Evolutionary conservation across 2,329 filamentous ascomycete species (phyloP).

Genomic region (Penicillium sclerotigenum): DNA sequence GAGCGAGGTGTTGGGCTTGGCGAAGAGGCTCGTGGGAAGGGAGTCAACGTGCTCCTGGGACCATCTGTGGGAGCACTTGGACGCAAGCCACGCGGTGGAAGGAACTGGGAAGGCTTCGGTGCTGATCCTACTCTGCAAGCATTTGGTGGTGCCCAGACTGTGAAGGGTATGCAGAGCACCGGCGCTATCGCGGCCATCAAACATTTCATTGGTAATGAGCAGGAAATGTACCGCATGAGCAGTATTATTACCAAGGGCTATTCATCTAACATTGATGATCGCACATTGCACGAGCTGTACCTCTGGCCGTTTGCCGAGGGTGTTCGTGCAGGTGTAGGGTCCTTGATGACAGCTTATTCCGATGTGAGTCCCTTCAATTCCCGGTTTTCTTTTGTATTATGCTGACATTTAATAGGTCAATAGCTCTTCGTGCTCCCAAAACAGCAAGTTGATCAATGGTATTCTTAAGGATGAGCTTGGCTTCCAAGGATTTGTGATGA

Average conservation of each 20-base stretch:
- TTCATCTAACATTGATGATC: conserved; percentile 52
- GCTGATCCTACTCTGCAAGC: conserved; percentile 65
- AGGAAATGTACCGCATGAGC: conserved; percentile 50
- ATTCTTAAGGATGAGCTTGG: conserved; percentile 71
- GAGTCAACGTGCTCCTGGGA: conserved; percentile 67
- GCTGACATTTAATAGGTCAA: conserved; percentile 50
- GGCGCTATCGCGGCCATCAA: conserved; percentile 58
- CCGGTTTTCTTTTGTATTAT: neutral
- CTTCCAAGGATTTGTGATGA: conserved; percentile 69
- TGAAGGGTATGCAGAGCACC: conserved; percentile 56
- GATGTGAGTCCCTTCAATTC: conserved; percentile 28
- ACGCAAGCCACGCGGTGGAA: conserved; percentile 67
- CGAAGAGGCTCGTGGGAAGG: conserved; percentile 69
- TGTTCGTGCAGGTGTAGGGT: conserved; percentile 47
- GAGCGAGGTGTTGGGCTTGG: conserved; percentile 66
- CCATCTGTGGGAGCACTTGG: conserved; percentile 70
- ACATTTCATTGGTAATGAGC: conserved; percentile 54
- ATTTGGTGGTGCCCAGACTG: conserved; percentile 50
- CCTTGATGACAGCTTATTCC: conserved; percentile 46
- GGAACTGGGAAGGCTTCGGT: conserved; percentile 74
- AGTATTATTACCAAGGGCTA: conserved; percentile 39
- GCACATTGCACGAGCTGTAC: conserved; percentile 47
- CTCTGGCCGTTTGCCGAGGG: conserved; percentile 53
- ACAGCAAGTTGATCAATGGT: conserved; percentile 65
- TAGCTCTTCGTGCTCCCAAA: conserved; percentile 64